These are phyloP conservation scores for Secale cereale DNA, from an alignment of 176 grass and related monocot species.

Conservation along the genomic window DNA sequence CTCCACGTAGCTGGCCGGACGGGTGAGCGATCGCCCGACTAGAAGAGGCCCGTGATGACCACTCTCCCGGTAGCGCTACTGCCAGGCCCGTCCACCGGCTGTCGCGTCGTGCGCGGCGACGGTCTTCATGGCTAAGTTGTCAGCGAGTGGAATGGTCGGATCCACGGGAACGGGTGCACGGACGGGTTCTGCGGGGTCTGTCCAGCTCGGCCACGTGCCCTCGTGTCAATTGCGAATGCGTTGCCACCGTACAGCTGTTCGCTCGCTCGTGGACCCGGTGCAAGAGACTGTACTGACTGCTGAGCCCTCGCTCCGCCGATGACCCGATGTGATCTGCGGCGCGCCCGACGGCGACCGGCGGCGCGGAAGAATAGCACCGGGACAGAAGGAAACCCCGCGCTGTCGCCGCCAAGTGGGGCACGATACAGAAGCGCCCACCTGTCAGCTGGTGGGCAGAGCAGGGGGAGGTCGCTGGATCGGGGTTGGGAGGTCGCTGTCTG, in stretches of 20 bases:
- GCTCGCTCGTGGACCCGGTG: background rate
- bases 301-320: background rate
- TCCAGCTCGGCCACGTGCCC: background rate
- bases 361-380: background rate
- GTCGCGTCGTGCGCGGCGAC: background rate
- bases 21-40: too few species aligned
- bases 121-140: background rate
- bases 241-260: background rate
- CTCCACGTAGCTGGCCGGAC: too few species aligned
- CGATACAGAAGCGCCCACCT: background rate
- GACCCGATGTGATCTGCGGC: background rate
- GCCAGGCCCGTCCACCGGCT: too few species aligned
- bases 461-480: background rate
- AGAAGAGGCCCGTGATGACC: too few species aligned
- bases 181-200: background rate
- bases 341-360: background rate
- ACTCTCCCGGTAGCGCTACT: too few species aligned
- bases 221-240: background rate
- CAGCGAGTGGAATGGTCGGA: too few species aligned
- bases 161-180: too few species aligned
- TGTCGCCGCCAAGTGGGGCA: too few species aligned
- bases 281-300: background rate
- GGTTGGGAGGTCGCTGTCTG: slow-evolving; percentile 14
- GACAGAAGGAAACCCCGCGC: too few species aligned
- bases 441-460: background rate